A percentile compares a stretch with the other conserved stretches of the same genome.
Evolutionary conservation across 176 grass and related monocot genomes (phyloP).

Genomic region (Oryza coarctata): DNA sequence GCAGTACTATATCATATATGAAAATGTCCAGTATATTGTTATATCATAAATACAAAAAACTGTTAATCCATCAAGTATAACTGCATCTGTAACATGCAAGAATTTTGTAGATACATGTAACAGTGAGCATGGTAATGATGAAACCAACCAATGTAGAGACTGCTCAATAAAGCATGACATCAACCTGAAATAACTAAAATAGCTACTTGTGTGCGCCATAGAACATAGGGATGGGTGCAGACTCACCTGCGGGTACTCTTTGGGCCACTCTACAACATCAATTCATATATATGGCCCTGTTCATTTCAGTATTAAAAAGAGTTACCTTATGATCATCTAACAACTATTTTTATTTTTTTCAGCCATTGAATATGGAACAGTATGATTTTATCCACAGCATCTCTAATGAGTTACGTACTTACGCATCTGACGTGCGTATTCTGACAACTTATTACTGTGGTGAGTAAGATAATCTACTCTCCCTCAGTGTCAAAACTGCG

Average conservation of each 20-base stretch:
- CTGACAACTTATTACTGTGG: constrained; percentile 96
- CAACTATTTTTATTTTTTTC: constrained; percentile 49
- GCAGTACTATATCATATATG: background rate
- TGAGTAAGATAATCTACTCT: constrained; percentile 34
- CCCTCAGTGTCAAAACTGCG: background rate
- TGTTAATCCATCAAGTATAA: background rate
- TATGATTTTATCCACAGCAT: constrained; percentile 87
- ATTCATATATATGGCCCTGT: background rate
- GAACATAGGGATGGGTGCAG: background rate
- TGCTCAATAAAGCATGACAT: background rate
- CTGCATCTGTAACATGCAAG: background rate
- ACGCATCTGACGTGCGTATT: constrained; percentile 84
- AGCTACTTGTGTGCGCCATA: background rate
- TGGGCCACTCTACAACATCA: background rate
- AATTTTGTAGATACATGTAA: background rate
- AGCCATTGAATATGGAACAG: constrained; percentile 88
- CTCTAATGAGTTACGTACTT: constrained; percentile 75
- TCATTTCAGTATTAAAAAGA: constrained; percentile 13
- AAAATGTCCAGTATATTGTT: background rate
- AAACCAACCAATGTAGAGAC: constrained; percentile 1
- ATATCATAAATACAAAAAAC: background rate
- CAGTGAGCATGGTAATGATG: background rate
- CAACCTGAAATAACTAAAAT: background rate
- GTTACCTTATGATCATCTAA: constrained; percentile 22
- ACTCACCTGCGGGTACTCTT: background rate